These are phyloP conservation scores for Paramecium pentaurelia DNA, from an alignment of 73 alveolate genomes.

Conservation along the genomic window DNA sequence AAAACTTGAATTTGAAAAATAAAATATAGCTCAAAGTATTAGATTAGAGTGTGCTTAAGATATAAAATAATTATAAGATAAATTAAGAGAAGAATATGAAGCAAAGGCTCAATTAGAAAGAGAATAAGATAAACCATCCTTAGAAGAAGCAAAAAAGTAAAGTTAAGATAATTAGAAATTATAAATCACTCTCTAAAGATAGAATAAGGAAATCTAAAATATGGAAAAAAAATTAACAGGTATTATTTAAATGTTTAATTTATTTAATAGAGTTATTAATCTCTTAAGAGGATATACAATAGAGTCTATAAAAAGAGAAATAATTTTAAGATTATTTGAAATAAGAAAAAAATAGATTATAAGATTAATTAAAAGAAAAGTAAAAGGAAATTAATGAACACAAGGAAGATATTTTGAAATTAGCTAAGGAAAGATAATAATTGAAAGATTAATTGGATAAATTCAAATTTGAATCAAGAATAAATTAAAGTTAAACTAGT, in stretches of 20 bases:
- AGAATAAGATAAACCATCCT: not conserved
- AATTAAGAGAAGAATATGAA: not conserved
- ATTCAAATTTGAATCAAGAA: not conserved
- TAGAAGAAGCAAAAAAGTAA: not conserved
- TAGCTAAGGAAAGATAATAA: not conserved
- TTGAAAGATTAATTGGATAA: not conserved
- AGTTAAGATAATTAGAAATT: not conserved
- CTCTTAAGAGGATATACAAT: not conserved
- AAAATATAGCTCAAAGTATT: not conserved
- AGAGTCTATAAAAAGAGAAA: not conserved
- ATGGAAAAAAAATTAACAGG: slow-evolving; percentile 9
- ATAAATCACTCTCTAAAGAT: not conserved
- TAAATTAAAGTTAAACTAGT: not conserved
- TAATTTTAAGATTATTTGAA: not conserved
- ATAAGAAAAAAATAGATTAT: not conserved
- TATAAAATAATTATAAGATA: not conserved
- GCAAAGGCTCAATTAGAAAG: not conserved
- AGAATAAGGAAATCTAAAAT: not conserved
- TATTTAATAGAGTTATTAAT: not conserved
- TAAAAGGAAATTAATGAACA: not conserved
- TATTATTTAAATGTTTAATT: not conserved
- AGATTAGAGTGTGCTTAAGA: not conserved
- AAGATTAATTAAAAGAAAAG: not conserved
- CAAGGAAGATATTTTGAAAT: not conserved
- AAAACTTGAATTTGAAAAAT: not conserved